A percentile compares a stretch with the other conserved stretches of the same genome.
Conservation (phyloP, 176 grass and related monocot species). For the Thalia dealbata region DNA sequence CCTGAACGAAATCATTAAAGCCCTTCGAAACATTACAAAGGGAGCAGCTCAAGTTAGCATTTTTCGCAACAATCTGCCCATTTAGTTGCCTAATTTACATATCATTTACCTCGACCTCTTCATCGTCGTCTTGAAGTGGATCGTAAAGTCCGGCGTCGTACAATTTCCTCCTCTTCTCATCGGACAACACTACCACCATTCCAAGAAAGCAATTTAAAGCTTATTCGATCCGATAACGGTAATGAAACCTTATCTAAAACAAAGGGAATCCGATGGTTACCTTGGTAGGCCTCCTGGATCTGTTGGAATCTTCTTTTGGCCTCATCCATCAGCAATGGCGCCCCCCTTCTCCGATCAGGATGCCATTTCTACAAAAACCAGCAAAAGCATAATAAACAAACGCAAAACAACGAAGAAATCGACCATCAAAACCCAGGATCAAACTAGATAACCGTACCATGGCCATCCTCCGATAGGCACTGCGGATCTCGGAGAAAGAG, state of each 20-base stretch:
- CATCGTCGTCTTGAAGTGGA: conserved; percentile 44
- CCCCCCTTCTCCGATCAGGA: conserved; percentile 50
- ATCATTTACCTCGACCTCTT: conserved; percentile 46
- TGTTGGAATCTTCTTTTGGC: conserved; percentile 70
- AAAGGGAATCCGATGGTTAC: conserved; percentile 16
- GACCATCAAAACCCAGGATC: neutral
- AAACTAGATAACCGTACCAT: conserved; percentile 28
- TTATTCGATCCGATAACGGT: neutral
- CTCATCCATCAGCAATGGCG: conserved; percentile 47
- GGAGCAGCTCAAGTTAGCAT: neutral
- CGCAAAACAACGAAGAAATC: neutral
- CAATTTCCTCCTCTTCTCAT: conserved; percentile 51
- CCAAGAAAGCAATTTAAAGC: neutral
- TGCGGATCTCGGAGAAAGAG: conserved; percentile 58
- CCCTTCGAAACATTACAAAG: conserved; percentile 29
- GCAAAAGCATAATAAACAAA: neutral
- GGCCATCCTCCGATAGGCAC: conserved; percentile 66
- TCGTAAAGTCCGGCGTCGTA: conserved; percentile 65
- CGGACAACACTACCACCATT: conserved; percentile 48
- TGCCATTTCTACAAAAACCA: conserved; percentile 54
- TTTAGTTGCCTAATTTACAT: neutral
- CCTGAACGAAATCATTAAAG: conserved; percentile 73
- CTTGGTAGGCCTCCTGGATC: conserved; percentile 82
- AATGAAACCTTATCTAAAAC: no score
- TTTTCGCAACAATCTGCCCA: no score